Conservation (phyloP, 768 basidiomycete species). For the Naganishia onofrii region DNA sequence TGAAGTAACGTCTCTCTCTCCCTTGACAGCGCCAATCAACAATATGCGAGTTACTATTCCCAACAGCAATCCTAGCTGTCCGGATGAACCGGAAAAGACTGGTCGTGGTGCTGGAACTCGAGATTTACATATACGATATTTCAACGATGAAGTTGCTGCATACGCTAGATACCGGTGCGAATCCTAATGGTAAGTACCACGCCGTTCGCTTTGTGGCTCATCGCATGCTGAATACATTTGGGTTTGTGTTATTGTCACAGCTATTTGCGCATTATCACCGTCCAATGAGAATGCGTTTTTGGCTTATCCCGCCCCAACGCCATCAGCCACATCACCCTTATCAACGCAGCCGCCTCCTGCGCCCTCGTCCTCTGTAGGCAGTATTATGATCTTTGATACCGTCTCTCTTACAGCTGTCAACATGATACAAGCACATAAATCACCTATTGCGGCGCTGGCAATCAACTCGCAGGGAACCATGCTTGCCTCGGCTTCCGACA, state of each 20-base stretch:
- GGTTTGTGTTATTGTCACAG: too few relatives aligned
- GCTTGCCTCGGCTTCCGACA: conserved; percentile 88
- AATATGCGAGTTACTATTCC: conserved; percentile 97
- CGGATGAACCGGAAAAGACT: conserved; percentile 96
- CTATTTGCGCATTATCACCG: conserved; percentile 90
- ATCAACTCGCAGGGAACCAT: conserved; percentile 83
- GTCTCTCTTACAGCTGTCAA: conserved; percentile 86
- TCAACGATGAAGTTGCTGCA: conserved; percentile 96
- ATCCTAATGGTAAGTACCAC: conserved; percentile 70
- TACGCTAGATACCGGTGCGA: conserved; percentile 93
- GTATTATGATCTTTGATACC: conserved; percentile 92
- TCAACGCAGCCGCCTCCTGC: conserved; percentile 54
- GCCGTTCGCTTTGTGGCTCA: too few relatives aligned
- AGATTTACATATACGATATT: conserved; percentile 99
- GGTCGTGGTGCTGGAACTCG: conserved; percentile 91
- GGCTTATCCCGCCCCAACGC: conserved; percentile 91
- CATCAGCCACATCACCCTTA: conserved; percentile 69
- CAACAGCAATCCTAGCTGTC: conserved; percentile 92
- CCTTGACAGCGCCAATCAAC: conserved; percentile 79
- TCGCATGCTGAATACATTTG: too few relatives aligned
- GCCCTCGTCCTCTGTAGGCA: conserved; percentile 55
- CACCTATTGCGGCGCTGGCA: conserved; percentile 80
- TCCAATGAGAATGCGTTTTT: conserved; percentile 90
- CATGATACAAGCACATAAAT: conserved; percentile 94
- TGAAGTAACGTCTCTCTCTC: not conserved